Base-by-base conservation (phyloP, 352 stramenopile genomes). In the Pythium phragmiticola region DNA sequence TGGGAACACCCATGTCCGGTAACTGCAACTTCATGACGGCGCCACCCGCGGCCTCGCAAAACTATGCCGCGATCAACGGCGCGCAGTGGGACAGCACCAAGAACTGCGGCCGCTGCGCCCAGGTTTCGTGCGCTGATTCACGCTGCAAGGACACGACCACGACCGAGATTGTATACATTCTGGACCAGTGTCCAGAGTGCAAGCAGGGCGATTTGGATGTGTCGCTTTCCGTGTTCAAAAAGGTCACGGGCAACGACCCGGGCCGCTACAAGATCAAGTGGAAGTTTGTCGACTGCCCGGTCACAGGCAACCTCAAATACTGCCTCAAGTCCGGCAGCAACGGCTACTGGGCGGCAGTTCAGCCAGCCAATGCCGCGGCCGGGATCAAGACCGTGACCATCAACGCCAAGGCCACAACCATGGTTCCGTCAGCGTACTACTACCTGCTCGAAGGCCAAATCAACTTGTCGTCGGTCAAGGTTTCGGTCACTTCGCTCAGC, bases 1-100 rank as follows among this genome's bases (percentile, higher is more conserved):
- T 66, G 9, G 30, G 28, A 30, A 13, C 58, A 17, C 47, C 57
- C 17, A 45, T 19, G 21, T 56, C 61, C 23, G 56, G 56, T 41
- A 71, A 72, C 53, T 89, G 82, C 66, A 88, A 85, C 63, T 84
- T 89, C 49, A 89, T 90, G 80, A 67, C 65, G 47, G 70, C 73
- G 43, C 68, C 70, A 0, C 37, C 63, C 2, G 57, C 66, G 4
- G 74, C 83, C 0, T 67, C 41, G 8, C 66, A 65, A 26, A 83
- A 87, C 43, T 86, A 88, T 50, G 78, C 81, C 0, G 82, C 82
- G 14, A 57, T 92, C 53, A 92, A 89, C 66, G 63, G 53, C 17
- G 39, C 67, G 4, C 80, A 88, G 67, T 89, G 80, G 70, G 62
- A 83, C 41, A 65, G 48, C 34, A 82, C 72, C 2, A 57, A 57